Conservation (phyloP, 1,284 basidiomycete genomes). For the Stygiomarasmius scandens region DNA sequence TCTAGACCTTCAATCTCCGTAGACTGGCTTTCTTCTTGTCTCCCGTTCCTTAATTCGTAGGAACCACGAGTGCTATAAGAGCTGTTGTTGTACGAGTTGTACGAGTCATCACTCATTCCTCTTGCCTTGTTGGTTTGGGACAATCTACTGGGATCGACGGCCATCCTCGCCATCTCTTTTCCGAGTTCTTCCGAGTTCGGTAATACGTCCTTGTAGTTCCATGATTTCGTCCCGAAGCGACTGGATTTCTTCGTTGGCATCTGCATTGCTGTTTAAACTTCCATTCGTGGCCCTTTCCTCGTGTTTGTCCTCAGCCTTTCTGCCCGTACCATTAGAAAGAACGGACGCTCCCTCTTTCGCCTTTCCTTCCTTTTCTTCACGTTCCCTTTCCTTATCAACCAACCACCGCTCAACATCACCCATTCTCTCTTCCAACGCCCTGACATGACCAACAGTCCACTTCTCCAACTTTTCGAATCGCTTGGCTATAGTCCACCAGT, state of each 20-base stretch:
- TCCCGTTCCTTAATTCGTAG: background rate
- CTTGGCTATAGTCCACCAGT: conserved; percentile 53
- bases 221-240: conserved; percentile 67
- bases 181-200: conserved; percentile 70
- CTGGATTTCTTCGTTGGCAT: conserved; percentile 37
- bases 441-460: conserved; percentile 19
- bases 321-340: background rate
- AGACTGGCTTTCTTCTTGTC: conserved; percentile 40
- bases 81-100: background rate
- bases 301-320: background rate
- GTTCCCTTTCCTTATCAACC: conserved; percentile 17
- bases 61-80: background rate
- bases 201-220: conserved; percentile 72
- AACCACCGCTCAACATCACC: conserved; percentile 18
- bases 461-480: conserved; percentile 76
- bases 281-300: background rate
- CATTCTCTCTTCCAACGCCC: conserved; percentile 19
- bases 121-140: background rate
- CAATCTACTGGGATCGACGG: conserved; percentile 18
- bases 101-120: background rate
- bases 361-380: background rate
- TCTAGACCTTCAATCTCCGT: conserved; percentile 22
- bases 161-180: conserved; percentile 76
- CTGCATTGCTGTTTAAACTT: background rate
- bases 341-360: background rate